Conservation (phyloP, 2,329 filamentous ascomycete genomes). For the Fusarium haematococcum region DNA sequence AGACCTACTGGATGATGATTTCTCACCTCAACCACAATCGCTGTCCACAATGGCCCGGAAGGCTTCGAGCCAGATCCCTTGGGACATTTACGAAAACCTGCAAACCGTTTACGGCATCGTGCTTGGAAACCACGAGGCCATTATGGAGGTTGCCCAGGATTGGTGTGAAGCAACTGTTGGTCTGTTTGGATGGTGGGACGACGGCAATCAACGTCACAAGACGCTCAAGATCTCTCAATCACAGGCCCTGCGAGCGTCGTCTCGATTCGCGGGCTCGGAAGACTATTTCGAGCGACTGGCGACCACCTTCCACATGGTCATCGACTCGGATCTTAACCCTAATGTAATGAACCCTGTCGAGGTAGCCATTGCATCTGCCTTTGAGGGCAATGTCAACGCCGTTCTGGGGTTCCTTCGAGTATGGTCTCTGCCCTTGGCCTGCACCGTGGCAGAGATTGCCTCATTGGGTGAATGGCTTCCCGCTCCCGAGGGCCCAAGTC, state of each 20-base stretch:
- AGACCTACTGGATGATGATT: conserved; percentile 47
- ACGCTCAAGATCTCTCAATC: conserved; percentile 55
- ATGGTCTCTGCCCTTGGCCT: conserved; percentile 85
- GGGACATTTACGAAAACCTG: conserved; percentile 89
- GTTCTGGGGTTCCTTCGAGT: conserved; percentile 78
- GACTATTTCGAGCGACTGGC: conserved; percentile 81
- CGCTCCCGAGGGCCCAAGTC: conserved; percentile 50
- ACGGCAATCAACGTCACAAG: conserved; percentile 67
- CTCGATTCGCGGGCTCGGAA: conserved; percentile 65
- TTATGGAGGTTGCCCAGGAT: conserved; percentile 83
- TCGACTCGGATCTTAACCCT: conserved; percentile 78
- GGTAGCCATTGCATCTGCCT: conserved; percentile 82
- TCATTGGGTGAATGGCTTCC: conserved; percentile 87
- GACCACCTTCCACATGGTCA: conserved; percentile 76
- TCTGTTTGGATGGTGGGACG: conserved; percentile 92
- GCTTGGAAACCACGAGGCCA: conserved; percentile 79
- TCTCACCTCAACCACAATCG: conserved; percentile 59
- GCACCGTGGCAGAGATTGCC: conserved; percentile 85
- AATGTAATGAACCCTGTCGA: conserved; percentile 82
- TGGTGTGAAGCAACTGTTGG: conserved; percentile 92
- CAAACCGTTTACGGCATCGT: conserved; percentile 84
- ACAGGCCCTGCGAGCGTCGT: conserved; percentile 50
- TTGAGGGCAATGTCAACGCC: conserved; percentile 85
- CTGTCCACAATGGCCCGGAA: conserved; percentile 77
- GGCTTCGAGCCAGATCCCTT: conserved; percentile 88